Evolutionary conservation across 345 rosid genomes (phyloP), one percentile per base, ranked within the genome.

Genomic region (Salix udensis): DNA sequence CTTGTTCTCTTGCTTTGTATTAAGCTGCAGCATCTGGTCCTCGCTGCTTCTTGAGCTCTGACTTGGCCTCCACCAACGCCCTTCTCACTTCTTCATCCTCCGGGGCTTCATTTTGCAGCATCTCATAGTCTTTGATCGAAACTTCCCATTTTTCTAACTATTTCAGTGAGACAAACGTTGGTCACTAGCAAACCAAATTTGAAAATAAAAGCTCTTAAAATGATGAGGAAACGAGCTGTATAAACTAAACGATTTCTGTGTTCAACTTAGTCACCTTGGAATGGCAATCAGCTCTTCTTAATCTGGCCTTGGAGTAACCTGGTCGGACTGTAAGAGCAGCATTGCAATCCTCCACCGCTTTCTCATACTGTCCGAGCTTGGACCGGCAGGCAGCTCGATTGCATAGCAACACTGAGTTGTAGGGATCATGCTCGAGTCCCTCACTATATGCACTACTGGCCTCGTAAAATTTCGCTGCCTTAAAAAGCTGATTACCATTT

Each of bases 231-330:
- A 42, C 19, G 10, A 0, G 24, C 11, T 24, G 40, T 18, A n/a
- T 4, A 52, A 42, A 62, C 7, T 71, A 48, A 26, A 42, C 2
- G 21, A 53, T 53, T 6, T 53, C 23, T 53, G 8, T 6, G 23
- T 53, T 53, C 60, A 53, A 21, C 10, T n/a, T 58, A 40, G 16
- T 18, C 60, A 93, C 97, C 98, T 91, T 96, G 66, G 88, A 84
- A 69, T 87, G 67, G 80, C 96, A 96, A 77, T 92, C 89, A 0
- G 96, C 99, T 84, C 98, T 86, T 80, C 99, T 84, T 40, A 96
- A 88, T 58, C 97, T 87, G 37, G 99, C 99, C 78, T 93, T 96
- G 72, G 79, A 61, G 74, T 96, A 96, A 2, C 79, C 76, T 0
- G 97, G 96, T 16, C 91, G 89, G 7, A 91, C 72, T 26, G 78